phyloP scores from a whole-genome alignment of 768 basidiomycete species.

The Asterophora parasitica region DNA sequence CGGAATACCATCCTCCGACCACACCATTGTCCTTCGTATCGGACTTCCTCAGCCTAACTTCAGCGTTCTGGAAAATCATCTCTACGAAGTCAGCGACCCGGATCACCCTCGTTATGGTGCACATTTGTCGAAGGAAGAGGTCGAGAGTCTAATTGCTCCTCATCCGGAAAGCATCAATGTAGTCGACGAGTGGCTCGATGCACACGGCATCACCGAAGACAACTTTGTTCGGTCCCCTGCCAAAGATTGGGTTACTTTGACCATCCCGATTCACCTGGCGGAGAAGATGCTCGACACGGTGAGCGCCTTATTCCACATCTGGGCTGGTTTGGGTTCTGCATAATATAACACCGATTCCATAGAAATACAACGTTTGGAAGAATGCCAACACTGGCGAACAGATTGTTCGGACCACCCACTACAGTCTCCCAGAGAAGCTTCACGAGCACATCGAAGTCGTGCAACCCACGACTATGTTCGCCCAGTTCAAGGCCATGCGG shows the following conservation, averaged over 20 bases:
- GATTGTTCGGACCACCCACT: conserved; percentile 62
- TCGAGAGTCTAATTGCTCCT: conserved; percentile 58
- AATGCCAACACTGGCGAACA: conserved; percentile 51
- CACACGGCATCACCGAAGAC: conserved; percentile 46
- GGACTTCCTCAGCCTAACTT: conserved; percentile 53
- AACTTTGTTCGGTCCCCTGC: conserved; percentile 55
- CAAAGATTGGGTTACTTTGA: conserved; percentile 64
- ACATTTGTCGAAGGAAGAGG: conserved; percentile 60
- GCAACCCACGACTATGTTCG: conserved; percentile 71
- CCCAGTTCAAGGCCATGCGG: conserved; percentile 41
- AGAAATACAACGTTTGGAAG: conserved; percentile 64
- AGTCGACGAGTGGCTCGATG: conserved; percentile 59
- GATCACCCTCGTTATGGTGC: conserved; percentile 48
- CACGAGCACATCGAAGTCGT: conserved; percentile 61
- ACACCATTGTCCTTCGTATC: conserved; percentile 52
- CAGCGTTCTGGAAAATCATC: conserved; percentile 40
- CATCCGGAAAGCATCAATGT: conserved; percentile 43
- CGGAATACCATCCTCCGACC: conserved; percentile 37
- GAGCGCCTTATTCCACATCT: conserved; percentile 21
- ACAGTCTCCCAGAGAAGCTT: conserved; percentile 58
- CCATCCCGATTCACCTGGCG: conserved; percentile 50
- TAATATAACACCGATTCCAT: no score
- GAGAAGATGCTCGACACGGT: conserved; percentile 74
- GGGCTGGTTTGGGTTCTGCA: no score
- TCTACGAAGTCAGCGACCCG: conserved; percentile 58